Evolutionary conservation across 352 stramenopile species (phyloP).

Genomic region (Phytophthora nicotianae): DNA sequence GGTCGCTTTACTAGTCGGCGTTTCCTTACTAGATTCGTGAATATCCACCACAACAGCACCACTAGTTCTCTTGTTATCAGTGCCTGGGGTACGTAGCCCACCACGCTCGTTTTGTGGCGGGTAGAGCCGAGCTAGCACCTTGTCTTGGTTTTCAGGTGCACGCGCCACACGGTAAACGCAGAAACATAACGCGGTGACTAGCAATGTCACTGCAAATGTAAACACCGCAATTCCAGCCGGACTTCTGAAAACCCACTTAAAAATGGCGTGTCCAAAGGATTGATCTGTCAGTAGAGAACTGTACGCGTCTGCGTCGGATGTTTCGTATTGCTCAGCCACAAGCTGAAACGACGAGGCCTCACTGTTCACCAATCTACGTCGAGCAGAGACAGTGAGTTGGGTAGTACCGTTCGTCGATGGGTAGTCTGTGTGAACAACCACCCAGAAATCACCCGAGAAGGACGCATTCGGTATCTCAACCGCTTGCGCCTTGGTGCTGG

Average conservation of each 20-base stretch:
- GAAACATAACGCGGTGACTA: slow-evolving; percentile 48
- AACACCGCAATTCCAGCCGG: slow-evolving; percentile 57
- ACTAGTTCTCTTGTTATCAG: neutral
- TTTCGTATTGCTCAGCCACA: slow-evolving; percentile 46
- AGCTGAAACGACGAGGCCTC: slow-evolving; percentile 41
- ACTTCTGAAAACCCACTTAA: slow-evolving; percentile 57
- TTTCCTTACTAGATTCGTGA: slow-evolving; percentile 10
- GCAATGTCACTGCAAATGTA: slow-evolving; percentile 39
- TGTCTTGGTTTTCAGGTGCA: slow-evolving; percentile 74
- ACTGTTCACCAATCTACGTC: slow-evolving; percentile 4
- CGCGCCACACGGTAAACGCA: slow-evolving; percentile 61
- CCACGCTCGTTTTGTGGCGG: slow-evolving; percentile 1
- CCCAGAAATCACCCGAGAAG: slow-evolving; percentile 72
- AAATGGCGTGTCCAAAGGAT: slow-evolving; percentile 52
- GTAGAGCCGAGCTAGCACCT: slow-evolving; percentile 32
- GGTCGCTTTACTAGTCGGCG: neutral
- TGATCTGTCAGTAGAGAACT: slow-evolving; percentile 47
- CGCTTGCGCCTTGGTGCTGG: slow-evolving; percentile 30
- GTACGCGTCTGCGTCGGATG: slow-evolving; percentile 10
- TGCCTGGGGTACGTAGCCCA: neutral
- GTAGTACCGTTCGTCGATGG: slow-evolving; percentile 23
- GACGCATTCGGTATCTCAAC: slow-evolving; percentile 58
- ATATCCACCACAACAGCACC: slow-evolving; percentile 32
- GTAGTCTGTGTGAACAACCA: slow-evolving; percentile 75
- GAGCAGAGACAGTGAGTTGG: slow-evolving; percentile 14